Conservation (phyloP, 2,329 filamentous ascomycete species). For the Amphichorda felina region DNA sequence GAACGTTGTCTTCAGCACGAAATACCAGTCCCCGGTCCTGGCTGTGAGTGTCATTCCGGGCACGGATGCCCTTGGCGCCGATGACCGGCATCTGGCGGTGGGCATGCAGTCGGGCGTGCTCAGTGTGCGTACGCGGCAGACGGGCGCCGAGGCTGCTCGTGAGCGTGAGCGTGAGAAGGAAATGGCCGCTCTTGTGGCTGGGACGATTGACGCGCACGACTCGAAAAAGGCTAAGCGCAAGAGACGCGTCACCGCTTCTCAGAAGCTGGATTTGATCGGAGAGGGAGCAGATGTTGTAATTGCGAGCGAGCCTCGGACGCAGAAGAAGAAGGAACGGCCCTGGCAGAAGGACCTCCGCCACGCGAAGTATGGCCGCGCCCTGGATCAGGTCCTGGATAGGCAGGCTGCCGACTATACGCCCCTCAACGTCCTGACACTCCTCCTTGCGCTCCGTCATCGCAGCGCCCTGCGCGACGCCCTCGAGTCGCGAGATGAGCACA, state of each 20-base stretch:
- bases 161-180: slow-evolving; percentile 70
- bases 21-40: slow-evolving; percentile 86
- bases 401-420: slow-evolving; percentile 39
- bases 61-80: slow-evolving; percentile 29
- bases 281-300: slow-evolving; percentile 85
- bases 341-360: slow-evolving; percentile 80
- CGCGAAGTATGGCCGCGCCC: slow-evolving; percentile 62
- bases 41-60: slow-evolving; percentile 61
- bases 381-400: slow-evolving; percentile 64
- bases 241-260: slow-evolving; percentile 30
- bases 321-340: slow-evolving; percentile 47
- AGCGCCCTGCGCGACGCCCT: slow-evolving; percentile 75
- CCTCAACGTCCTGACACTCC: slow-evolving; percentile 58
- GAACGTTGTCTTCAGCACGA: slow-evolving; percentile 92
- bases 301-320: slow-evolving; percentile 48
- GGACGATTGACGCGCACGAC: slow-evolving; percentile 69
- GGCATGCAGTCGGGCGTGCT: slow-evolving; percentile 93
- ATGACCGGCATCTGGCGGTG: slow-evolving; percentile 88
- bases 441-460: slow-evolving; percentile 78
- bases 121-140: slow-evolving; percentile 79
- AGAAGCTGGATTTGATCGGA: slow-evolving; percentile 65
- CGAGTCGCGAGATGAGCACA: slow-evolving; percentile 66
- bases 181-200: slow-evolving; percentile 72
- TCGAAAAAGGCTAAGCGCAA: slow-evolving; percentile 60
- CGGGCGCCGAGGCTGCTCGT: slow-evolving; percentile 65